A percentile compares a stretch with the other conserved stretches of the same genome.
These are phyloP conservation scores for Penicillium desertorum DNA, from an alignment of 495 filamentous ascomycete species.

Conservation along the genomic window DNA sequence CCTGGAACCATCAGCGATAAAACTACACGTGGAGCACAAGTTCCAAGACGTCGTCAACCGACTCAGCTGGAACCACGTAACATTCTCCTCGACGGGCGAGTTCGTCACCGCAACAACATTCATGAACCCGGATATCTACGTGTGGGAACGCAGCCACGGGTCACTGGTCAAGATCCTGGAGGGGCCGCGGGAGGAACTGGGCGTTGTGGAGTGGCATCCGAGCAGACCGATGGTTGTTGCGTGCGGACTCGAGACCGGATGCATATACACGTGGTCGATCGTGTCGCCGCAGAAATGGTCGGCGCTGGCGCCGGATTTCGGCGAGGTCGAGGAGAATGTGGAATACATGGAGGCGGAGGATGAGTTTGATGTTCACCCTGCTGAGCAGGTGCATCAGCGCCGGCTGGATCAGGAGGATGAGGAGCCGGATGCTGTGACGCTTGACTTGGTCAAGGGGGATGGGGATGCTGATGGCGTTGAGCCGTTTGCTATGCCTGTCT, in stretches of 20 bases:
- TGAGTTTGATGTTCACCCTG: conserved; percentile 96
- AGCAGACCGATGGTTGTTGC: conserved; percentile 83
- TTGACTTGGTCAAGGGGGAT: conserved; percentile 63
- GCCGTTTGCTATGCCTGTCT: conserved; percentile 80
- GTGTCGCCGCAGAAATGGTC: conserved; percentile 93
- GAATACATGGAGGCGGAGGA: conserved; percentile 95
- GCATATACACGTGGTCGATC: conserved; percentile 91
- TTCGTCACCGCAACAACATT: conserved; percentile 85
- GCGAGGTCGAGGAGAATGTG: conserved; percentile 95
- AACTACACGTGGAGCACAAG: conserved; percentile 92
- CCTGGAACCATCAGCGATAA: conserved; percentile 55
- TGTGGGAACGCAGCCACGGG: conserved; percentile 95
- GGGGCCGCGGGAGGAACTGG: conserved; percentile 90
- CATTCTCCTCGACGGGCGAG: conserved; percentile 89
- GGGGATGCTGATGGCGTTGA: conserved; percentile 48
- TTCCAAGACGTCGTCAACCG: conserved; percentile 97
- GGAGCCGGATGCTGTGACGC: conserved; percentile 79
- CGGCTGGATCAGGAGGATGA: conserved; percentile 87
- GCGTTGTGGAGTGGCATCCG: conserved; percentile 96
- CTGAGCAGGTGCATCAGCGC: conserved; percentile 90
- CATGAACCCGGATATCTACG: conserved; percentile 97
- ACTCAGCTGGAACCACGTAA: conserved; percentile 91
- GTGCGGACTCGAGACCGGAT: conserved; percentile 83
- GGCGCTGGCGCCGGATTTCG: conserved; percentile 93
- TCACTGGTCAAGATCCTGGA: conserved; percentile 94